Base-by-base conservation (phyloP, 2,329 filamentous ascomycete genomes). In the Fonsecaea multimorphosa region DNA sequence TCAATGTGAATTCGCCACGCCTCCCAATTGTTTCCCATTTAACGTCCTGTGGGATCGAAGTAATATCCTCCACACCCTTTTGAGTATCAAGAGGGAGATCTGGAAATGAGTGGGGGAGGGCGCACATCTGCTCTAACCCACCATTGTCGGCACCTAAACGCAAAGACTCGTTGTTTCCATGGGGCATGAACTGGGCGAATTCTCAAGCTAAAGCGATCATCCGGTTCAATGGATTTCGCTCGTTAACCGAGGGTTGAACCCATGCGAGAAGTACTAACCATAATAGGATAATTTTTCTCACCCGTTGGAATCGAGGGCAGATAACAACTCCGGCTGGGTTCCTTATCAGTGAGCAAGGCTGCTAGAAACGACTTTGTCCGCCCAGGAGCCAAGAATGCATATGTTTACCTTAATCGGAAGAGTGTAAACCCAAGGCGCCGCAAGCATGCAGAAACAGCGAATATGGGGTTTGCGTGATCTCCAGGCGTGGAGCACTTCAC, bases 191-290 rank as follows among this genome's bases (percentile, higher is more conserved):
- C 3, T 3, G 8, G 29, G 3, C 3, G 29, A 31, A 31, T 3
- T n/a, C n/a, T n/a, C 3, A 8, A 31, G 29, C 29, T 31, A 31
- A 31, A 31, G 3, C 29, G 29, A 31, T 31, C 3, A 31, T 31
- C 8, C 29, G 29, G 29, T 4, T 8, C 29, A 31, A 8, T 31
- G 3, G 29, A 4, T 8, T 8, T 31, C 3, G 3, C 8, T 31
- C 32, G 2, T 24, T 49, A 49, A 24, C 44, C 44, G 44, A 12
- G 44, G 1, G 16, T 27, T 4, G 16, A 40, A 6, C 14, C n/a
- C 16, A 6, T 40, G 44, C 44, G 32, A 27, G 52, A 27, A 54
- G 32, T 54, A 27, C 52, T 54, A 54, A 54, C 52, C 19, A 36
- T 22, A 54, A 32, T 14, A 8, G 19, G 27, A 36, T 54, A 19